Evolutionary conservation across 768 basidiomycete genomes (phyloP), one percentile per base, ranked within the genome.

Genomic region (Piloderma croceum): DNA sequence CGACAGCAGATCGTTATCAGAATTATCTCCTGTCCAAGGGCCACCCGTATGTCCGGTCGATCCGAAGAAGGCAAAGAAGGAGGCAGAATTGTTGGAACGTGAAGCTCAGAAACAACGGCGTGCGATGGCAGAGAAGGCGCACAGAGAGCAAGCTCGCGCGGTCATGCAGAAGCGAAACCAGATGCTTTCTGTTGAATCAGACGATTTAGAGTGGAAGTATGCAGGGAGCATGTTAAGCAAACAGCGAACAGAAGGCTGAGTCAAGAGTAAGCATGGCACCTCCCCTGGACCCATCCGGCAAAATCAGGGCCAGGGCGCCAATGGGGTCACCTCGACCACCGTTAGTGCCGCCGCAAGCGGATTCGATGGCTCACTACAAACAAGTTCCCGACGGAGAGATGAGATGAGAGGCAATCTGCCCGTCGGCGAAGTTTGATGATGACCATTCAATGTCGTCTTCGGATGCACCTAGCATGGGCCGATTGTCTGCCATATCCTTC

Each of bases 391-490:
- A n/a, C n/a, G n/a, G n/a, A n/a, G n/a, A n/a, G n/a, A n/a, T n/a
- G n/a, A n/a, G n/a, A n/a, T n/a, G n/a, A n/a, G n/a, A n/a, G n/a
- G n/a, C n/a, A n/a, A n/a, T n/a, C n/a, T 68, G 84, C 79, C 45
- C 76, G 90, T 47, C 76, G 85, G 56, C 68, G 86, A 87, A 90
- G 52, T 83, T 75, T 49, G 90, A 93, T 62, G 90, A 91, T 55
- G 90, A 90, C 53, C 88, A 86, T 55, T 92, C 90, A 22, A 85
- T 90, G 76, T 90, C 88, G 39, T 89, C 85, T 21, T 89, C 86
- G 34, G 90, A 91, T 50, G 69, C 91, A 22, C 83, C 83, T 49
- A 85, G 80, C 56, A 67, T 79, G 39, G 74, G 81, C 31, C 78
- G 78, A 41, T 74, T 83, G 69, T 90, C 87, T 5, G 75, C 78